Evolutionary conservation across 306 rosid species (phyloP), one percentile per base, ranked within the genome.

Genomic region (Cicer pinnatifidum): DNA sequence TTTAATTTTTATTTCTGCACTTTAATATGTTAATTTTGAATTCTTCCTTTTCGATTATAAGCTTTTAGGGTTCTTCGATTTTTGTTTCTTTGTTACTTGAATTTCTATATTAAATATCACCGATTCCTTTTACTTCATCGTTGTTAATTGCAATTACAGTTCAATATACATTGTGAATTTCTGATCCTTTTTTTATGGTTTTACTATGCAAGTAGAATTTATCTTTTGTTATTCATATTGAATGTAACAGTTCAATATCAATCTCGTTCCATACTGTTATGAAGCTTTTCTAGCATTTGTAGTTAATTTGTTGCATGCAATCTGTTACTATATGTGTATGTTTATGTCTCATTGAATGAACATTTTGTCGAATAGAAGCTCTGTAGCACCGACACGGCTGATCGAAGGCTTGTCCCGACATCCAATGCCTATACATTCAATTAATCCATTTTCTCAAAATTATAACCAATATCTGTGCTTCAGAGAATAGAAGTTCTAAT

Each of bases 321-420:
- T 56, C 9, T 68, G 20, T 48, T 75, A 50, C 63, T 41, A 12
- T 9, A 7, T 57, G 67, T 72, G 66, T 59, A 12, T 11, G 0
- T 57, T 58, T 58, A 20, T 7, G 12, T 57, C 7, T 57, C 11
- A 28, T 57, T 9, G 2, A 28, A 57, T 57, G 41, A 57, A 23
- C 11, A 23, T 10, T 28, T 19, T 39, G 9, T 38, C 8, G 15
- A 45, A 9, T 54, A 43, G 76, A 44, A 45, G 15, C 63, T 65
- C 1, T 41, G 6, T 46, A 28, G 33, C 33, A 28, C 33, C 33
- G 33, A 28, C 0, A 28, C 0, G 4, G 3, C 33, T 50, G 54
- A 48, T 48, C 19, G 15, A 40, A 40, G 44, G 44, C 44, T 0
- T 40, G 10, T 40, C 2, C 9, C 2, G 44, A 2, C 2, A 2